These are phyloP conservation scores for Lyophyllum decastes DNA, from an alignment of 768 basidiomycete genomes.

Conservation along the genomic window DNA sequence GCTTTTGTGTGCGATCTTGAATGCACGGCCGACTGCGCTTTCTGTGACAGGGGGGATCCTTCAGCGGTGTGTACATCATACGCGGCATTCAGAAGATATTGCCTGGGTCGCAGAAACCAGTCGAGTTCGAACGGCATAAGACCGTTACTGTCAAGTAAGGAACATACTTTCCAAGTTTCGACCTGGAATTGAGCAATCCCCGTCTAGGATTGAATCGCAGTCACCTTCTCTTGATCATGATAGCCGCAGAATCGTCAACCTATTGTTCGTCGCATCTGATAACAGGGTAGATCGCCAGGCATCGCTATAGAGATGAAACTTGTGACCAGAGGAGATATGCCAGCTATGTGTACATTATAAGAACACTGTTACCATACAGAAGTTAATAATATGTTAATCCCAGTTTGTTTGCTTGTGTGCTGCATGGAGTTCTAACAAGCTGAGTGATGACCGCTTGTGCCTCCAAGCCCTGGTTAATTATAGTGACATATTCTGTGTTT, in stretches of 20 bases:
- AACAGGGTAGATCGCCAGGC: constrained; percentile 30
- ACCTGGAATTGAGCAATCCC: background rate
- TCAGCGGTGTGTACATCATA: constrained; percentile 53
- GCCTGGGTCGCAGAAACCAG: constrained; percentile 31
- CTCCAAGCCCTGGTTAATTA: too few relatives aligned
- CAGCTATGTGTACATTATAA: constrained; percentile 6
- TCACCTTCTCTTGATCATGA: constrained; percentile 34
- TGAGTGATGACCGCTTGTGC: too few relatives aligned
- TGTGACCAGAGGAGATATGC: background rate
- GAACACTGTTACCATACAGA: background rate
- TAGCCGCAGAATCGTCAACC: constrained; percentile 48
- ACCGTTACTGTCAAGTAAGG: constrained; percentile 51
- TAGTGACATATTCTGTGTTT: too few relatives aligned
- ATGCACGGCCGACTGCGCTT: background rate
- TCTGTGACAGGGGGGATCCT: constrained; percentile 45
- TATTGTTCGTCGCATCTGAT: constrained; percentile 54
- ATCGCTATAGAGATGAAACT: constrained; percentile 17
- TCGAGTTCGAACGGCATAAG: constrained; percentile 50
- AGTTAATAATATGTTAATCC: background rate
- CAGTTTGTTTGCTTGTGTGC: background rate
- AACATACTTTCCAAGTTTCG: background rate
- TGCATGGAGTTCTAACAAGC: background rate
- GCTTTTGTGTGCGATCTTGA: background rate
- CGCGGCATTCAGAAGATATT: constrained; percentile 44
- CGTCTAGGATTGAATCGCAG: constrained; percentile 43